Evolutionary conservation across 1,284 basidiomycete species (phyloP).

Genomic region (Phenoliferia sp.): DNA sequence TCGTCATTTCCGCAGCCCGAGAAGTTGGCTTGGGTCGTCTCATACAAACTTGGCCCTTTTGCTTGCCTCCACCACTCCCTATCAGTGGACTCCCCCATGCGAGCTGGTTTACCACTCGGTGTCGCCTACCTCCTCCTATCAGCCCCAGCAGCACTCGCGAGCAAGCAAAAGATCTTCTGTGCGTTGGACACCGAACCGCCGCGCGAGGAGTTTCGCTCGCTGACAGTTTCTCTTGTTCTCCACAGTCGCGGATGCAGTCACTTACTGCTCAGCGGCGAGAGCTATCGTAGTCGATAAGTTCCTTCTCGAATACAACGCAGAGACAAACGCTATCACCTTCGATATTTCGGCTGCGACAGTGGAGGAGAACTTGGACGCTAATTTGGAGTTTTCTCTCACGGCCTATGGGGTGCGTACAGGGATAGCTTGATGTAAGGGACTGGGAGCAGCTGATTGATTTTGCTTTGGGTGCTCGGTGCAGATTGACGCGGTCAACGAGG

Average conservation of each 20-base stretch:
- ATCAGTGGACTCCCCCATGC: too few species aligned
- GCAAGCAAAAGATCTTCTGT: background rate
- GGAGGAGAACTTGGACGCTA: slow-evolving; percentile 66
- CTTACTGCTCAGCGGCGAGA: slow-evolving; percentile 20
- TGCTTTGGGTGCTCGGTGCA: slow-evolving; percentile 38
- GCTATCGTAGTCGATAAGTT: slow-evolving; percentile 28
- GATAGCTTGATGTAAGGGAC: background rate
- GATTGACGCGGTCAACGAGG: slow-evolving; percentile 57
- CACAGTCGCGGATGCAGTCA: slow-evolving; percentile 19
- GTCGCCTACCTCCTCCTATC: background rate
- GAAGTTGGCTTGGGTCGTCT: too few species aligned
- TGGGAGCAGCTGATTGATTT: background rate
- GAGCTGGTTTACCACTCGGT: background rate
- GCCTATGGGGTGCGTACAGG: slow-evolving; percentile 57
- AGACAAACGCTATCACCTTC: background rate
- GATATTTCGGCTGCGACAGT: slow-evolving; percentile 36
- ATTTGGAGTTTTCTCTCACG: slow-evolving; percentile 70
- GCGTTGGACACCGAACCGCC: background rate
- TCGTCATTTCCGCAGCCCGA: too few species aligned
- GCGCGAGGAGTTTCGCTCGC: background rate
- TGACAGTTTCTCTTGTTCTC: background rate
- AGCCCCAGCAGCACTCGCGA: background rate
- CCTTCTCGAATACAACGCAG: slow-evolving; percentile 20
- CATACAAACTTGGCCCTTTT: background rate
- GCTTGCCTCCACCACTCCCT: too few species aligned